Evolutionary conservation across 2,329 filamentous ascomycete genomes (phyloP).

Genomic region (Ophiostoma australiae): DNA sequence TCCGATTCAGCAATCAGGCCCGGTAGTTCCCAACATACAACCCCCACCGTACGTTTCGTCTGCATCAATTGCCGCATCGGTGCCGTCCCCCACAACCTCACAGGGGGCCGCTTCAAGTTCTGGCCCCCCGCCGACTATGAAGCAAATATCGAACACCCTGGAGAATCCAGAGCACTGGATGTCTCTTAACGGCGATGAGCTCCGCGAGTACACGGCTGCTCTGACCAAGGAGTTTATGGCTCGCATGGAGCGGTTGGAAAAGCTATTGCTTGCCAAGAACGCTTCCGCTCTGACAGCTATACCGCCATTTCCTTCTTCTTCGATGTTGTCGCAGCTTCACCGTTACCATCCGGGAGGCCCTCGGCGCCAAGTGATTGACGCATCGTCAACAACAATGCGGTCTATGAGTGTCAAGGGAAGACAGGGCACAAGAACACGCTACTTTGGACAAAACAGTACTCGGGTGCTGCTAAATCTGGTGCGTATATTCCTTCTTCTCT

Average conservation of each 20-base stretch:
- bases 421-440: conserved; percentile 44
- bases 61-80: neutral
- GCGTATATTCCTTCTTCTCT: conserved; percentile 28
- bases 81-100: neutral
- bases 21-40: neutral
- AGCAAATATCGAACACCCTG: conserved; percentile 20
- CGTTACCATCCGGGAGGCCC: conserved; percentile 23
- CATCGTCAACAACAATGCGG: conserved; percentile 42
- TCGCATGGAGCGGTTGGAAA: conserved; percentile 52
- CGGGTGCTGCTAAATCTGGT: conserved; percentile 52
- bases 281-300: conserved; percentile 22
- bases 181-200: conserved; percentile 31
- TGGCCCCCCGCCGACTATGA: neutral
- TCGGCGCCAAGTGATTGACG: conserved; percentile 21
- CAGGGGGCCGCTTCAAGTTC: neutral
- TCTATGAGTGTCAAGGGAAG: conserved; percentile 48
- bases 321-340: conserved; percentile 30
- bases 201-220: conserved; percentile 25
- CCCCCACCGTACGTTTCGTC: neutral
- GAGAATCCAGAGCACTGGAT: conserved; percentile 21
- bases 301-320: conserved; percentile 25
- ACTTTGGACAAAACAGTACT: conserved; percentile 50
- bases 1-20: neutral
- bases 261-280: conserved; percentile 42
- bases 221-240: conserved; percentile 46